Conservation (phyloP, 139 green algal species). For the Marvania coccoides region DNA sequence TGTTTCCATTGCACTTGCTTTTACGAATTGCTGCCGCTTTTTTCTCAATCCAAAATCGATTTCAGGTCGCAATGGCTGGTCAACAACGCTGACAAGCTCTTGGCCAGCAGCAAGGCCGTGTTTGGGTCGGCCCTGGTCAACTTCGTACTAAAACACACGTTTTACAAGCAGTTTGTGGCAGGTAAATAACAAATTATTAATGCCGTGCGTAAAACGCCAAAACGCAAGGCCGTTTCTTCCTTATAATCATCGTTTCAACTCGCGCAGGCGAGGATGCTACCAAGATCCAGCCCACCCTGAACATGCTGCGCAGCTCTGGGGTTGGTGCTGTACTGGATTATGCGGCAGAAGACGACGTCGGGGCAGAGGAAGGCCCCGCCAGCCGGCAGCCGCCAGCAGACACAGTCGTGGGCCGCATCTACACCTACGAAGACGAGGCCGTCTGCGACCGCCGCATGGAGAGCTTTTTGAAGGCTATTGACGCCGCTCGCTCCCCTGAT, state of each 20-base stretch:
- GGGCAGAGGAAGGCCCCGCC: constrained; percentile 5
- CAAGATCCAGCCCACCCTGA: constrained; percentile 44
- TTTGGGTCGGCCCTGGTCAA: constrained; percentile 47
- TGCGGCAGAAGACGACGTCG: constrained; percentile 49
- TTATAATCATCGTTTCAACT: background rate
- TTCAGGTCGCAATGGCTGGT: too few species aligned
- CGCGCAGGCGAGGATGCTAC: constrained; percentile 43
- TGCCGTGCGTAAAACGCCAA: too few species aligned
- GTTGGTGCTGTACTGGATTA: constrained; percentile 56
- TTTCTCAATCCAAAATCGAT: background rate
- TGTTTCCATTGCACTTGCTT: too few species aligned
- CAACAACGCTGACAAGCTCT: constrained; percentile 43
- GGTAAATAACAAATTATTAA: constrained; percentile 35
- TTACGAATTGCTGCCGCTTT: background rate
- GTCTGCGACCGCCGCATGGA: constrained; percentile 59
- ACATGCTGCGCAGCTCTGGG: constrained; percentile 23
- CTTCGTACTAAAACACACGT: constrained; percentile 52
- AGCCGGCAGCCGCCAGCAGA: background rate
- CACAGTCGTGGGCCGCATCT: constrained; percentile 47
- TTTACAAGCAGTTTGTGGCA: constrained; percentile 84
- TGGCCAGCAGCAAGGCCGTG: constrained; percentile 34
- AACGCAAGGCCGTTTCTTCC: too few species aligned
- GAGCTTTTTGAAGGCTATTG: constrained; percentile 55
- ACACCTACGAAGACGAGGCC: constrained; percentile 57
- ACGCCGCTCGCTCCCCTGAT: constrained; percentile 41